These are phyloP conservation scores for Cercospora beticola DNA, from an alignment of 2,329 filamentous ascomycete genomes.

Conservation along the genomic window DNA sequence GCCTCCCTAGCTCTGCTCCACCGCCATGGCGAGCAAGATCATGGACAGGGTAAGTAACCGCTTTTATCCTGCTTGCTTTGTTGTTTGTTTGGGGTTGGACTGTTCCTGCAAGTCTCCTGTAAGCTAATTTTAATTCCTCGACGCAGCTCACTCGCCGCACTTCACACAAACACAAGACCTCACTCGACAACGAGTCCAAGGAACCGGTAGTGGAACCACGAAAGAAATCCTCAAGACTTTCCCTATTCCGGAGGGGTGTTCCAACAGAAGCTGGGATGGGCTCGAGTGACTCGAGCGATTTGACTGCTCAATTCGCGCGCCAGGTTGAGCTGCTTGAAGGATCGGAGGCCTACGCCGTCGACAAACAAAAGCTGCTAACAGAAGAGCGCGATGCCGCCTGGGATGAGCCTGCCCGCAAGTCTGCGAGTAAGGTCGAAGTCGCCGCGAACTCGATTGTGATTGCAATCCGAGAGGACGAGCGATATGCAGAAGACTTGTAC, in stretches of 20 bases:
- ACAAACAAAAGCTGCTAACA: constrained; percentile 34
- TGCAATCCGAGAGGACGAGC: constrained; percentile 46
- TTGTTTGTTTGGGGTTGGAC: background rate
- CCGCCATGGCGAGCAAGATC: background rate
- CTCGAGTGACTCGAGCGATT: background rate
- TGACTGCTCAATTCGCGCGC: background rate
- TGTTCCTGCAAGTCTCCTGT: background rate
- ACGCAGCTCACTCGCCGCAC: background rate
- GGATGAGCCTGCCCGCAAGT: constrained; percentile 38
- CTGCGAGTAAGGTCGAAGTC: constrained; percentile 32
- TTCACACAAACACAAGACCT: background rate
- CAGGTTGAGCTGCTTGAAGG: constrained; percentile 9
- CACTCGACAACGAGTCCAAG: background rate
- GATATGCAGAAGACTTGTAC: constrained; percentile 40
- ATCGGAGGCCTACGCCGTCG: constrained; percentile 26
- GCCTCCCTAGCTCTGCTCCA: background rate
- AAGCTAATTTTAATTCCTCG: background rate
- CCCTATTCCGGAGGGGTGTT: constrained; percentile 6
- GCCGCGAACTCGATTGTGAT: constrained; percentile 40
- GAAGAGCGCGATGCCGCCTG: constrained; percentile 39
- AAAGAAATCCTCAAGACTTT: constrained; percentile 14
- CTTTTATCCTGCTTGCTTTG: background rate
- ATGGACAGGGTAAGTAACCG: background rate
- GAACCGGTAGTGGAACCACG: background rate
- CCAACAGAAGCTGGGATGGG: background rate